phyloP scores from a whole-genome alignment of 2,329 filamentous ascomycete genomes.

The Fusarium brachygibbosum region DNA sequence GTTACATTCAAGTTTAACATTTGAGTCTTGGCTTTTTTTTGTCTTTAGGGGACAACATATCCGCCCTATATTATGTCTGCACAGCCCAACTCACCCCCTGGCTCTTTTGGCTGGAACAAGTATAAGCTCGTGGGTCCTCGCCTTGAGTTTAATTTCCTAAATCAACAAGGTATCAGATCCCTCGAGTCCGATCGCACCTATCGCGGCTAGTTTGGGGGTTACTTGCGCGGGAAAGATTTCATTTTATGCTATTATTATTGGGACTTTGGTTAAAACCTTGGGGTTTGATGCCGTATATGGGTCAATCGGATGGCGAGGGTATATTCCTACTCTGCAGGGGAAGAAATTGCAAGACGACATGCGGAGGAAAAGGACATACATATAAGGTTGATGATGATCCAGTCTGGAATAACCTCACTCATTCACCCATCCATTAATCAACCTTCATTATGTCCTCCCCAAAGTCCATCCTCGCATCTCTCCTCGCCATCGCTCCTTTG shows the following conservation, averaged over 20 bases:
- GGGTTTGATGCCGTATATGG: slow-evolving; percentile 4
- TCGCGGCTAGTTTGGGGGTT: background rate
- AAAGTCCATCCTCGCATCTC: slow-evolving; percentile 40
- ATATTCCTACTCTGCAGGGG: background rate
- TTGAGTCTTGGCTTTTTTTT: slow-evolving; percentile 11
- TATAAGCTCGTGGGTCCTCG: slow-evolving; percentile 29
- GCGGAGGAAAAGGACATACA: background rate
- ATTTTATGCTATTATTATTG: slow-evolving; percentile 3
- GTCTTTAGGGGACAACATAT: background rate
- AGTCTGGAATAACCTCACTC: background rate
- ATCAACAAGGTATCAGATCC: slow-evolving; percentile 26
- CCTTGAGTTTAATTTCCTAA: slow-evolving; percentile 25
- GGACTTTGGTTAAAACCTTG: slow-evolving; percentile 1
- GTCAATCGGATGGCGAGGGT: slow-evolving; percentile 8
- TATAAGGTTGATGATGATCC: slow-evolving; percentile 11
- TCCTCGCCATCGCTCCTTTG: slow-evolving; percentile 41
- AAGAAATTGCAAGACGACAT: background rate
- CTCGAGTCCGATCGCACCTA: slow-evolving; percentile 12
- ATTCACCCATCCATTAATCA: background rate
- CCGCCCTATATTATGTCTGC: background rate
- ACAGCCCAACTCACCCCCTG: too few species aligned
- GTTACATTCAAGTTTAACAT: slow-evolving; percentile 8
- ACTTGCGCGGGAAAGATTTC: background rate
- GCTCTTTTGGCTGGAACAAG: background rate
- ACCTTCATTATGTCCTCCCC: slow-evolving; percentile 40